Percentiles rank a stretch among this genome's conserved stretches.
These are phyloP conservation scores for Yamagishiella unicocca DNA, from an alignment of 139 green algal species.

Conservation along the genomic window DNA sequence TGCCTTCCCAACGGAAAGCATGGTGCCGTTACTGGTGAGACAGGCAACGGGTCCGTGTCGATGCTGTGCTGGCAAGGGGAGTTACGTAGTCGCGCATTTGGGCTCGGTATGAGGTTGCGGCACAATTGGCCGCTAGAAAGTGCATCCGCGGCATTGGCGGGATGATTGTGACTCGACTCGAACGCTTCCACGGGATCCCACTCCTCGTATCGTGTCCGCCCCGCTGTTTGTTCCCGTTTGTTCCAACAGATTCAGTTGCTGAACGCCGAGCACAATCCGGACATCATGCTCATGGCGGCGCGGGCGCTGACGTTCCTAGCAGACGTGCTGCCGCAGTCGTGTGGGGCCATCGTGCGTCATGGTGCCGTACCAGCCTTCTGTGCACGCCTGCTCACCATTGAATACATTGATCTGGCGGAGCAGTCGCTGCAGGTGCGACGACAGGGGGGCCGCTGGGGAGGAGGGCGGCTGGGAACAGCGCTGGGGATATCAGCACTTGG, in stretches of 20 bases:
- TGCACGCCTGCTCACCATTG: constrained; percentile 90
- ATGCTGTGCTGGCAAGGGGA: no score
- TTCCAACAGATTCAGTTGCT: constrained; percentile 80
- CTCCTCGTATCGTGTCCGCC: background rate
- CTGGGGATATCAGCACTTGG: no score
- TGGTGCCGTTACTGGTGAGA: constrained; percentile 90
- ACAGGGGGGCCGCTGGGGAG: background rate
- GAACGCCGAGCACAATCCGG: constrained; percentile 90
- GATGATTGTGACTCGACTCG: no score
- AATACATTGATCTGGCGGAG: constrained; percentile 99
- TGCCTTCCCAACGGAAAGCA: constrained; percentile 86
- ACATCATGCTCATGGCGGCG: constrained; percentile 95
- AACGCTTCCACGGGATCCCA: no score
- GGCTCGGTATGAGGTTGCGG: no score
- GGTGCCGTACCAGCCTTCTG: constrained; percentile 89
- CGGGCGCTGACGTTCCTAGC: constrained; percentile 93
- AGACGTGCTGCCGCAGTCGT: constrained; percentile 87
- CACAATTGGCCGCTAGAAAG: no score
- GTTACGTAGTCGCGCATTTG: no score
- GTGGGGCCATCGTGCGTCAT: constrained; percentile 87
- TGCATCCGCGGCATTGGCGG: no score
- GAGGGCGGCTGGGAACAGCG: no score
- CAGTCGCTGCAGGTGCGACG: constrained; percentile 84
- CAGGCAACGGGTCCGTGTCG: no score
- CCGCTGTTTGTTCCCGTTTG: background rate